Percentiles rank a stretch among this genome's conserved stretches.
phyloP scores from a whole-genome alignment of 208 protist genomes.

The Acanthamoeba lenticulata region DNA sequence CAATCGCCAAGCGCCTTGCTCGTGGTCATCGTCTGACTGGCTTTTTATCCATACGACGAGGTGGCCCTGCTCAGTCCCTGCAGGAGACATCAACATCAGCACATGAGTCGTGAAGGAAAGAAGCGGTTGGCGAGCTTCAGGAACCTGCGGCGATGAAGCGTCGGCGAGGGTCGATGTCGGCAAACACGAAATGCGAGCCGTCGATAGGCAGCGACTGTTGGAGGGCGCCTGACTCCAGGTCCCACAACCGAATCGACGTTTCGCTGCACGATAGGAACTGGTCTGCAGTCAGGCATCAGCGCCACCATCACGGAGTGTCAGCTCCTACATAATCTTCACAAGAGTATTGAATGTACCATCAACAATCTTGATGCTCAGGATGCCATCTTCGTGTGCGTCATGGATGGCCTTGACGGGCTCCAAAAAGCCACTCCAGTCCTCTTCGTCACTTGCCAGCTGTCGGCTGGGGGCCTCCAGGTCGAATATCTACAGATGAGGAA shows the following conservation, averaged over 20 bases:
- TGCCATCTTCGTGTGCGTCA: neutral
- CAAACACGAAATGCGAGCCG: neutral
- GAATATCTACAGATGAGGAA: no score
- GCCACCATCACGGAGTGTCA: no score
- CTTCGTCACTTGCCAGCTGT: no score
- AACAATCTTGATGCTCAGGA: neutral
- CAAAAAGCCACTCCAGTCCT: neutral
- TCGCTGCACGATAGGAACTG: neutral
- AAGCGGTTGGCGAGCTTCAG: neutral
- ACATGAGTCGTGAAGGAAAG: neutral
- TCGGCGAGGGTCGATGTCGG: neutral
- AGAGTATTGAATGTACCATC: no score
- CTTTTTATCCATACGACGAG: neutral
- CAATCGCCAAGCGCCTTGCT: neutral
- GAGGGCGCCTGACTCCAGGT: neutral
- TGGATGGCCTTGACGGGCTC: neutral
- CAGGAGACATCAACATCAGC: no score
- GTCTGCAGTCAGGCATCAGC: no score
- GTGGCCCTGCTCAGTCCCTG: neutral
- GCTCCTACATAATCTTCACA: no score
- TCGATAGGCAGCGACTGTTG: neutral
- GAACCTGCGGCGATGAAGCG: neutral
- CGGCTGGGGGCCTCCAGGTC: no score
- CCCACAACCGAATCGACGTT: neutral
- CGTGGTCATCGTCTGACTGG: neutral